A percentile compares a stretch with the other conserved stretches of the same genome.
Evolutionary conservation across 257 asterid genomes (phyloP).

Genomic region (Solanum raphanifolium): DNA sequence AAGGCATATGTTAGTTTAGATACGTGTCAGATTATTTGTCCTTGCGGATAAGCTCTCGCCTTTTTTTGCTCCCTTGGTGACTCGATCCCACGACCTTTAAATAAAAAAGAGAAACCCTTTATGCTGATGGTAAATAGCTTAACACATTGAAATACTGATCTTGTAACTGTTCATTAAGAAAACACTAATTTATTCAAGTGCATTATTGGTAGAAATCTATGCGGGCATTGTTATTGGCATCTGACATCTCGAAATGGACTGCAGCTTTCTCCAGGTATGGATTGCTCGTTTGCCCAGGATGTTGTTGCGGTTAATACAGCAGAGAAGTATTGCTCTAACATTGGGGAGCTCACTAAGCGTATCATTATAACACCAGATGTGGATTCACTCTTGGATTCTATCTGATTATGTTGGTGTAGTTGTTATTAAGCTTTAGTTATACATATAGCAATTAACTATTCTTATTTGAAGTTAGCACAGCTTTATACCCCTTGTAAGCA

Average conservation of each 20-base stretch:
- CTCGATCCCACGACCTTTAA: neutral
- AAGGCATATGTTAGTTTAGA: neutral
- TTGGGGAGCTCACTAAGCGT: constrained; percentile 59
- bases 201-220: neutral
- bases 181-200: neutral
- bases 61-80: neutral
- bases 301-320: constrained; percentile 40
- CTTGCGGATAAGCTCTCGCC: neutral
- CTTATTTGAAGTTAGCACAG: neutral
- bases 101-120: neutral
- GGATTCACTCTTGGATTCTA: constrained; percentile 39
- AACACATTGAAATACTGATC: neutral
- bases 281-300: constrained; percentile 46
- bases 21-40: neutral
- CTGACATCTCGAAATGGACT: neutral
- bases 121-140: neutral
- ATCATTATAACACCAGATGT: constrained; percentile 51
- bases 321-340: constrained; percentile 35
- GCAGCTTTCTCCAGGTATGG: constrained; percentile 68
- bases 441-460: neutral
- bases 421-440: neutral
- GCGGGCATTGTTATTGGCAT: neutral
- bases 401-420: constrained; percentile 21
- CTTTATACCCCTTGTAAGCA: neutral
- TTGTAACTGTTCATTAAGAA: neutral